Percentiles rank a stretch among this genome's conserved stretches.
These are phyloP conservation scores for Stellera chamaejasme DNA, from an alignment of 345 rosid species.

Conservation along the genomic window DNA sequence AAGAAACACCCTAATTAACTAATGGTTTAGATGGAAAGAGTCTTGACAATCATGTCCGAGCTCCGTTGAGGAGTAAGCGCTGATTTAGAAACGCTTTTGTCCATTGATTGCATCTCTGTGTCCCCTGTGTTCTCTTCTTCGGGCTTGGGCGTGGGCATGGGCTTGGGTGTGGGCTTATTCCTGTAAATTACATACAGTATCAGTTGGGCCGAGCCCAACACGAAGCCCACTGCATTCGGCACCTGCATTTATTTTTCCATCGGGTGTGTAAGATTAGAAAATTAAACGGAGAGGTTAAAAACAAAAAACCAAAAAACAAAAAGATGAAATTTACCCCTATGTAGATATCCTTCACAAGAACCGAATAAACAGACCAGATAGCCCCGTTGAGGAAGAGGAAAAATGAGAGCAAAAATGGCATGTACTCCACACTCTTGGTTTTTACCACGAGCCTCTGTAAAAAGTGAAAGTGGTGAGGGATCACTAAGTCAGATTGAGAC, in stretches of 20 bases:
- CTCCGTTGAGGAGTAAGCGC: not conserved
- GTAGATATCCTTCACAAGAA: conserved; percentile 28
- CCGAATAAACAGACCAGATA: conserved; percentile 23
- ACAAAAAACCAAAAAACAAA: not conserved
- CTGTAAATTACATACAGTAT: conserved; percentile 32
- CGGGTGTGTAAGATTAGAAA: too few relatives aligned
- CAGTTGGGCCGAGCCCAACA: conserved; percentile 35
- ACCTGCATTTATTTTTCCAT: conserved; percentile 16
- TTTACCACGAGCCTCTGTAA: conserved; percentile 23
- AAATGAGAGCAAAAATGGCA: conserved; percentile 37
- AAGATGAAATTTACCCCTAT: conserved; percentile 25
- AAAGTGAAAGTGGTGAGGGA: not conserved
- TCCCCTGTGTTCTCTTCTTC: not conserved
- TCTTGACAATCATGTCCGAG: conserved; percentile 1
- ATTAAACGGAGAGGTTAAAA: not conserved
- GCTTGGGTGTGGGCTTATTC: conserved; percentile 13
- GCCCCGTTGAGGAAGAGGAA: conserved; percentile 28
- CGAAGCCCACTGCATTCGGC: conserved; percentile 37
- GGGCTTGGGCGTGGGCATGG: not conserved
- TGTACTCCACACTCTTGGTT: conserved; percentile 31
- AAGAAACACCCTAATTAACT: too few relatives aligned
- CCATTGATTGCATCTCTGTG: not conserved
- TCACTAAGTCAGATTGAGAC: too few relatives aligned
- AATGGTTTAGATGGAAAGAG: not conserved
- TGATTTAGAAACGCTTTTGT: not conserved